Percentiles rank a stretch among this genome's conserved stretches.
phyloP scores from a whole-genome alignment of 805 yeast species.

The Candida namnaoensis region DNA sequence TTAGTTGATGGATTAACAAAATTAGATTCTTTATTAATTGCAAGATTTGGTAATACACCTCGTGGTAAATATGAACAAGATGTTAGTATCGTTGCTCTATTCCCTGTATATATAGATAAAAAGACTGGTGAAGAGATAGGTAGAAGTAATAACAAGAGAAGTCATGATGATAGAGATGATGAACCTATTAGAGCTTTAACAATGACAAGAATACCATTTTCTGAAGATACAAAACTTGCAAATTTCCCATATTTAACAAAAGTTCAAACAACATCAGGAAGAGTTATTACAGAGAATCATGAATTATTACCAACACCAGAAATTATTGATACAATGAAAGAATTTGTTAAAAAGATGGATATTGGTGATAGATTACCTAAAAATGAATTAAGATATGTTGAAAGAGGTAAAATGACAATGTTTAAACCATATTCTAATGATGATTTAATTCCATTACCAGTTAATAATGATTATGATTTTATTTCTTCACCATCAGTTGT shows the following conservation, averaged over 20 bases:
- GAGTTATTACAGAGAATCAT: slow-evolving; percentile 14
- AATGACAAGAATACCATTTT: slow-evolving; percentile 54
- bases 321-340: slow-evolving; percentile 32
- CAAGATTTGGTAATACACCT: slow-evolving; percentile 48
- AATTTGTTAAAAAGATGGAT: slow-evolving; percentile 35
- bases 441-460: slow-evolving; percentile 9
- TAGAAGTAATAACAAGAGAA: slow-evolving; percentile 11
- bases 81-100: slow-evolving; percentile 43
- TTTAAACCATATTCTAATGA: slow-evolving; percentile 10
- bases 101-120: slow-evolving; percentile 33
- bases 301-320: slow-evolving; percentile 26
- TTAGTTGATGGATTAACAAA: slow-evolving; percentile 46
- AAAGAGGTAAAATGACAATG: slow-evolving; percentile 6
- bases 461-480: slow-evolving; percentile 12
- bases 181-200: slow-evolving; percentile 32
- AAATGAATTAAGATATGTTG: slow-evolving; percentile 14
- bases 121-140: slow-evolving; percentile 2
- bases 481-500: slow-evolving; percentile 17
- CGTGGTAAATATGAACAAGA: slow-evolving; percentile 23
- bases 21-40: slow-evolving; percentile 43
- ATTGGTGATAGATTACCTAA: slow-evolving; percentile 18
- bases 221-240: slow-evolving; percentile 66
- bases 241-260: slow-evolving; percentile 33
- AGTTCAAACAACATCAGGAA: slow-evolving; percentile 23
- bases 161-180: slow-evolving; percentile 8